A percentile compares a stretch with the other conserved stretches of the same genome.
These are phyloP conservation scores for Russula earlei DNA, from an alignment of 768 basidiomycete species.

Conservation along the genomic window DNA sequence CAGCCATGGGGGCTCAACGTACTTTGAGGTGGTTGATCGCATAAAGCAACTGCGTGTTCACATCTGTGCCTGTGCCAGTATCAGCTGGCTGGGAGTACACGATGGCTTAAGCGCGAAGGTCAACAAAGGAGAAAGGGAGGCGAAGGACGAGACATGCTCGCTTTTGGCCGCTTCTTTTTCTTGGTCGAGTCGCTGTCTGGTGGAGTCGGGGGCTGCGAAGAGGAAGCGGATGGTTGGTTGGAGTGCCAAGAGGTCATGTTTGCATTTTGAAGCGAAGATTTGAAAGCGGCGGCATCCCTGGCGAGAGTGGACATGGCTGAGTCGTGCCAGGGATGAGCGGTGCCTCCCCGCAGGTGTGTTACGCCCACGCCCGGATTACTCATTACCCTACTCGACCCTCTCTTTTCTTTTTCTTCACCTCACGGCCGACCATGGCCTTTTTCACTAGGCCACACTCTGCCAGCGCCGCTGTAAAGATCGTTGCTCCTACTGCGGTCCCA, in stretches of 20 bases:
- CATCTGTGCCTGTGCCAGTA: conserved; percentile 69
- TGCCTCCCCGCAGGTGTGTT: too few species aligned
- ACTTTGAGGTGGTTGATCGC: conserved; percentile 79
- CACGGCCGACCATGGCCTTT: conserved; percentile 45
- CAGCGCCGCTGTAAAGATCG: conserved; percentile 62
- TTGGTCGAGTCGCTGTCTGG: conserved; percentile 19
- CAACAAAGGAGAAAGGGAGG: conserved; percentile 15
- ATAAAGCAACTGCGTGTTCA: conserved; percentile 82
- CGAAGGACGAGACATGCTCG: conserved; percentile 38
- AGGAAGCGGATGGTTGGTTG: conserved; percentile 24
- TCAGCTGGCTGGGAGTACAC: conserved; percentile 86
- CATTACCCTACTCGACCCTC: not conserved
- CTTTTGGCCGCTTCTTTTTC: conserved; percentile 53
- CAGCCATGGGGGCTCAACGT: conserved; percentile 12
- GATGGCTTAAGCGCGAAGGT: conserved; percentile 38
- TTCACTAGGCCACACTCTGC: conserved; percentile 54
- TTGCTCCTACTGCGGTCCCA: conserved; percentile 41
- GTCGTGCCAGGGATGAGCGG: not conserved
- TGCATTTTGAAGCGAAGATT: conserved; percentile 50
- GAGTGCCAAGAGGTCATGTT: conserved; percentile 74
- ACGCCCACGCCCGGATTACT: too few species aligned
- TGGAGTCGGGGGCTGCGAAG: conserved; percentile 33
- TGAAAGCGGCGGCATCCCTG: conserved; percentile 66
- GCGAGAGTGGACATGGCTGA: conserved; percentile 52
- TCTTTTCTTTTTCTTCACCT: not conserved